Evolutionary conservation across 192 early-diverging fungal species (phyloP).

Genomic region (Linnemannia exigua): DNA sequence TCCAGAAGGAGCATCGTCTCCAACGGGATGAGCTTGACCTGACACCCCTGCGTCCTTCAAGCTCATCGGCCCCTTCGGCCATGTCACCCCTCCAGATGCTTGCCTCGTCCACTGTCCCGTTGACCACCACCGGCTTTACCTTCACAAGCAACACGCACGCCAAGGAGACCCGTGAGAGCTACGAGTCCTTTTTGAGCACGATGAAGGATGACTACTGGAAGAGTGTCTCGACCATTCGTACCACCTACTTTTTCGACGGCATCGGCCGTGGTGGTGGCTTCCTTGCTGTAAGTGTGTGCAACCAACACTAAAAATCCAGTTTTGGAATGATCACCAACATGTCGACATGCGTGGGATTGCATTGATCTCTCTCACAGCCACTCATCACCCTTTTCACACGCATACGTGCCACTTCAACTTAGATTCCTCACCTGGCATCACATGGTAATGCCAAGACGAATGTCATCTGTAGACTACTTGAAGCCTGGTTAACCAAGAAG

Average conservation of each 20-base stretch:
- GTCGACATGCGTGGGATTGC: too few relatives aligned
- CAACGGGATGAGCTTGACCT: background rate
- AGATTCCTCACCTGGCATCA: conserved; percentile 41
- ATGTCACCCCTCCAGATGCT: conserved; percentile 29
- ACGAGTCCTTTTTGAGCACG: conserved; percentile 35
- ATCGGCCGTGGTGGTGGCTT: conserved; percentile 55
- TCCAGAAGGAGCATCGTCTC: conserved; percentile 5
- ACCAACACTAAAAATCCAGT: too few relatives aligned
- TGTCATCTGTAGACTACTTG: conserved; percentile 30
- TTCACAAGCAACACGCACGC: conserved; percentile 32
- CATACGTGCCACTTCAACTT: background rate
- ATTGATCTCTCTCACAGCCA: background rate
- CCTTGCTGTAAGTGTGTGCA: conserved; percentile 30
- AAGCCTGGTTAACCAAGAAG: conserved; percentile 40
- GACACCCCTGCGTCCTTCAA: conserved; percentile 6
- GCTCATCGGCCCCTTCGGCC: conserved; percentile 30
- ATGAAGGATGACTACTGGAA: conserved; percentile 55
- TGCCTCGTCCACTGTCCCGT: background rate
- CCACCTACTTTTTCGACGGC: conserved; percentile 58
- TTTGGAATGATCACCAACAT: background rate
- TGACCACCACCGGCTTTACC: conserved; percentile 30
- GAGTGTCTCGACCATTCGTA: conserved; percentile 49
- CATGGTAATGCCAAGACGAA: conserved; percentile 44
- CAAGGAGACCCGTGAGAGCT: conserved; percentile 40
- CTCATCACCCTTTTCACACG: background rate